Evolutionary conservation across 1,284 basidiomycete genomes (phyloP).

Genomic region (Porogramme epimiltina): DNA sequence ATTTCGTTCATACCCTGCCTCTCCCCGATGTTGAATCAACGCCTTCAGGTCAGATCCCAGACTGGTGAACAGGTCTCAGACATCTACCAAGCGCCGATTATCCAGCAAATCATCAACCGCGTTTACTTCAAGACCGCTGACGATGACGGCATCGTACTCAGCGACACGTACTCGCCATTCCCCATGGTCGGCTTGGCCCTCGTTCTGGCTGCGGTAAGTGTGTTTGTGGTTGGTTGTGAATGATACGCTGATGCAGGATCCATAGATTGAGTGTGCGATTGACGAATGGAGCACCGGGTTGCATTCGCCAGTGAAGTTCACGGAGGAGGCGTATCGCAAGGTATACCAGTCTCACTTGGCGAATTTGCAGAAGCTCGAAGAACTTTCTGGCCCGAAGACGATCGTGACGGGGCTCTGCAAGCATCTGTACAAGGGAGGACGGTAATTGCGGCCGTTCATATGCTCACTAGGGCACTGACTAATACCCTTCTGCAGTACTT

Average conservation of each 20-base stretch:
- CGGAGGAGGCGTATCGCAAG: too few species aligned
- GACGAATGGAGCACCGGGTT: conserved; percentile 5
- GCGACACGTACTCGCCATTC: neutral
- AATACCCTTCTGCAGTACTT: too few species aligned
- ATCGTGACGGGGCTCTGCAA: neutral
- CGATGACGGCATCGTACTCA: conserved; percentile 3
- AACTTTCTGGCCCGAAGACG: neutral
- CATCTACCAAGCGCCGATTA: conserved; percentile 1
- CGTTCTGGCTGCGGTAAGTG: conserved; percentile 5
- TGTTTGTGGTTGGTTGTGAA: neutral
- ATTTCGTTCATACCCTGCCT: too few species aligned
- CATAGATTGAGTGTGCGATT: conserved; percentile 4
- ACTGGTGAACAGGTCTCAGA: neutral
- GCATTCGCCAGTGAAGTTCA: neutral
- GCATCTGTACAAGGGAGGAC: neutral
- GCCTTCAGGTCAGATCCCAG: too few species aligned
- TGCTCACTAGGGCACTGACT: neutral
- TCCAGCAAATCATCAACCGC: conserved; percentile 1
- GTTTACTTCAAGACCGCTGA: conserved; percentile 3
- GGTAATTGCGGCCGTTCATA: neutral
- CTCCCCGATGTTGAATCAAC: too few species aligned
- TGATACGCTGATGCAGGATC: neutral
- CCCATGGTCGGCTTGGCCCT: neutral
- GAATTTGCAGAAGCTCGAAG: too few species aligned
- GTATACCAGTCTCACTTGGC: too few species aligned